A percentile compares a stretch with the other conserved stretches of the same genome.
Evolutionary conservation across 768 basidiomycete species (phyloP).

Genomic region (Gautieria morchelliformis): DNA sequence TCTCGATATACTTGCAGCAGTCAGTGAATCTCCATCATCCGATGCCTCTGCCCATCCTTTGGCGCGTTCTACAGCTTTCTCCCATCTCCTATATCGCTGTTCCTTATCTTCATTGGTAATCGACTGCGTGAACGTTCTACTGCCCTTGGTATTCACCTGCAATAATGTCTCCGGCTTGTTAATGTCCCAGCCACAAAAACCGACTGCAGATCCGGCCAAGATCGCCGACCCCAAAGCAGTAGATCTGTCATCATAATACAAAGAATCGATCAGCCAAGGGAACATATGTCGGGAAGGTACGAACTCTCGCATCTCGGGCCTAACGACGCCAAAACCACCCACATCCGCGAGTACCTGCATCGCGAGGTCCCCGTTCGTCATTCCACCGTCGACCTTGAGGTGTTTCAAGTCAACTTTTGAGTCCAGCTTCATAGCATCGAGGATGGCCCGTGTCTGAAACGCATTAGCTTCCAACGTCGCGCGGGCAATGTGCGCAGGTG

Average conservation of each 20-base stretch:
- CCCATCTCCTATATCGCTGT: slow-evolving; percentile 73
- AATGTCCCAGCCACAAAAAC: slow-evolving; percentile 89
- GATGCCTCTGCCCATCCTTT: slow-evolving; percentile 69
- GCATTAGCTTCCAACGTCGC: slow-evolving; percentile 95
- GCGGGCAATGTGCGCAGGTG: slow-evolving; percentile 84
- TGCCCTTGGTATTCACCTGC: slow-evolving; percentile 83
- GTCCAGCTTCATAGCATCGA: slow-evolving; percentile 93
- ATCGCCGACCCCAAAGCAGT: slow-evolving; percentile 94
- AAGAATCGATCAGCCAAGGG: background rate
- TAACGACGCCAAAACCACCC: slow-evolving; percentile 83
- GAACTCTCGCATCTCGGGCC: slow-evolving; percentile 95
- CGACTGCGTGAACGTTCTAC: slow-evolving; percentile 53
- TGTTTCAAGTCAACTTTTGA: slow-evolving; percentile 69
- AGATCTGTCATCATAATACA: slow-evolving; percentile 40
- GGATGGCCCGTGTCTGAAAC: slow-evolving; percentile 90
- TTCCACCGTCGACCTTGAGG: slow-evolving; percentile 96
- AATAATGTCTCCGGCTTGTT: slow-evolving; percentile 69
- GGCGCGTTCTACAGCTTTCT: slow-evolving; percentile 78
- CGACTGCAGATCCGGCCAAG: slow-evolving; percentile 81
- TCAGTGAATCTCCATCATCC: slow-evolving; percentile 16
- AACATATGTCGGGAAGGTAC: slow-evolving; percentile 20
- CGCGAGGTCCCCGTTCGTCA: slow-evolving; percentile 88
- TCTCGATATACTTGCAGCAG: too few species aligned
- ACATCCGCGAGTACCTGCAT: slow-evolving; percentile 84
- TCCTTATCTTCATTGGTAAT: slow-evolving; percentile 44